These are phyloP conservation scores for Lactarius trivialis DNA, from an alignment of 768 basidiomycete genomes.

Conservation along the genomic window DNA sequence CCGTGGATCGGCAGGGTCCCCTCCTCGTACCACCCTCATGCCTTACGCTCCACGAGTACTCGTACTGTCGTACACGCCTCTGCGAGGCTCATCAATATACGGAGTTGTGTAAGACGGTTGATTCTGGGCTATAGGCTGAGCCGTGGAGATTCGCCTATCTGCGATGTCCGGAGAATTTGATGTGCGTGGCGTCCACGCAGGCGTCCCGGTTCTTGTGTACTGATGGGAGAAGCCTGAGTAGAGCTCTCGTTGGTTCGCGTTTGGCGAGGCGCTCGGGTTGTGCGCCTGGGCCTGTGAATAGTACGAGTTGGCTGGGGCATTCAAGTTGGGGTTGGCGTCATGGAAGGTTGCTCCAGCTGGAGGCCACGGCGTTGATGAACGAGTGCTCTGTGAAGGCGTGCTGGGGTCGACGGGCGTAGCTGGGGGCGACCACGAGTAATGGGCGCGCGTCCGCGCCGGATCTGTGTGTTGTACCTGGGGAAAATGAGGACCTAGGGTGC, in stretches of 20 bases:
- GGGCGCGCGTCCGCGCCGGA: background rate
- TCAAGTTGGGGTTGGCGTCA: background rate
- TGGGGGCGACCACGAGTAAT: constrained; percentile 17
- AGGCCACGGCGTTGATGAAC: constrained; percentile 4
- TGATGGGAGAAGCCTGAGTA: constrained; percentile 12
- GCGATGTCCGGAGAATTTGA: constrained; percentile 6
- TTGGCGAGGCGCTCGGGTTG: background rate
- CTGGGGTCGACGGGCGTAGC: constrained; percentile 4
- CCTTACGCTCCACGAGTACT: background rate
- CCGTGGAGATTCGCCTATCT: constrained; percentile 7
- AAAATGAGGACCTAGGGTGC: constrained; percentile 1
- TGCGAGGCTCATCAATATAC: constrained; percentile 7
- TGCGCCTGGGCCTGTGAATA: constrained; percentile 11
- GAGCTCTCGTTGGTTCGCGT: constrained; percentile 2
- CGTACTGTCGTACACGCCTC: constrained; percentile 3
- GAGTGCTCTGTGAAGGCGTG: constrained; percentile 1
- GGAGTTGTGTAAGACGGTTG: constrained; percentile 5
- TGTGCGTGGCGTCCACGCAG: constrained; percentile 10
- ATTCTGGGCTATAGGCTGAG: constrained; percentile 5
- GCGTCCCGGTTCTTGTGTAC: constrained; percentile 2
- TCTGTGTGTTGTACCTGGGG: constrained; percentile 2
- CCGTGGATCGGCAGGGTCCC: background rate
- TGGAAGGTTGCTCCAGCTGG: background rate
- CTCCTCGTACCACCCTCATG: too few relatives aligned
- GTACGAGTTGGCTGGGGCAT: background rate